Evolutionary conservation across 73 alveolate species (phyloP), one percentile per base, ranked within the genome.

Genomic region (Tetrahymena elliotti): DNA sequence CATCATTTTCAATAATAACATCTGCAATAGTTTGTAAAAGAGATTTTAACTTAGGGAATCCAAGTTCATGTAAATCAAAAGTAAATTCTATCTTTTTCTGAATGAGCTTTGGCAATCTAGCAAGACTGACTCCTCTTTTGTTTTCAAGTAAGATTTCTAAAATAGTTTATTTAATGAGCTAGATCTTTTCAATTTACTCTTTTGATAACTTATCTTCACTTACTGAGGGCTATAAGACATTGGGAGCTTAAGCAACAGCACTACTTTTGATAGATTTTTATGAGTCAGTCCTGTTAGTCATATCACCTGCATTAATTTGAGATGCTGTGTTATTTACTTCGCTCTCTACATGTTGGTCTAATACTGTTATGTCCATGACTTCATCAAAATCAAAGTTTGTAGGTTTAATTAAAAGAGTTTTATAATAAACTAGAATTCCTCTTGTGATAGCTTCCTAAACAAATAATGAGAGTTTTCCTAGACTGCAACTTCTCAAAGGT

Each of bases 391-490:
- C 88, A 18, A 68, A 68, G 88, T 68, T 68, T 3, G 88, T 94
- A 33, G 96, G 96, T 53, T 94, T 94, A 18, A 94, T 94, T 52
- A 94, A 94, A 84, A 94, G 84, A 3, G 96, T 94, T 53, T 94
- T 94, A 31, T 94, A 94, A 35, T 94, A 94, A 37, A 94, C 93
- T 47, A 94, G 24, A 8, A 94, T 93, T 53, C 92, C 93, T 84
- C 96, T 94, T 18, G 93, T 94, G 40, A 94, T 94, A 47, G 96
- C 96, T 88, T 94, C 96, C 24, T 94, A 94, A 68, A 94, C 93
- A 54, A 94, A 83, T 8, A 94, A 35, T 35, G 95, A 84, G 40
- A 94, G 92, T 8, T 84, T 53, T 0, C 96, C 96, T 35, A 94
- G 12, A 8, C 95, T 40, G 41, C 96, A 94, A 18, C 93, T 47